Evolutionary conservation across 208 protist genomes (phyloP).

Genomic region (Trypanosoma vivax): DNA sequence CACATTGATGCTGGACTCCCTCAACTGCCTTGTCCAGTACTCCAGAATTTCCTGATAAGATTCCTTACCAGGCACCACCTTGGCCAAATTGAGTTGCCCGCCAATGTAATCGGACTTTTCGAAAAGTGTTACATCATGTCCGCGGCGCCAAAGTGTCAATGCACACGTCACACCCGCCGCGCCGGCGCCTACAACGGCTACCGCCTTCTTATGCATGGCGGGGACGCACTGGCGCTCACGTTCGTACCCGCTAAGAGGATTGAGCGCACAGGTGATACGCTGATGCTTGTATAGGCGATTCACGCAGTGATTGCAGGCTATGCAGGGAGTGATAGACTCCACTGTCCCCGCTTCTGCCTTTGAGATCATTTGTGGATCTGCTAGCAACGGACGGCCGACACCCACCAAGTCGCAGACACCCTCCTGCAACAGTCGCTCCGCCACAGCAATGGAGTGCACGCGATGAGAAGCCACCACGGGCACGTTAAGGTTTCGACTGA

Average conservation of each 20-base stretch:
- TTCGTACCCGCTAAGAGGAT: slow-evolving; percentile 89
- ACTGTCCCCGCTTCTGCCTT: slow-evolving; percentile 60
- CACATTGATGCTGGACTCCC: slow-evolving; percentile 72
- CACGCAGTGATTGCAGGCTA: slow-evolving; percentile 94
- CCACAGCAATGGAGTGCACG: slow-evolving; percentile 81
- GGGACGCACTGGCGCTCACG: slow-evolving; percentile 52
- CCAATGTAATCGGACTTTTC: slow-evolving; percentile 71
- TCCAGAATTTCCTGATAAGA: slow-evolving; percentile 84
- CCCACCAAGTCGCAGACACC: slow-evolving; percentile 88
- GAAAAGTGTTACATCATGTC: slow-evolving; percentile 89
- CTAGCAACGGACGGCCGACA: slow-evolving; percentile 85
- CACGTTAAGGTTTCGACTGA: slow-evolving; percentile 26
- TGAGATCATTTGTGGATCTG: slow-evolving; percentile 85
- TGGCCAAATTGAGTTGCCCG: slow-evolving; percentile 92
- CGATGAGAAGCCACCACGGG: slow-evolving; percentile 90
- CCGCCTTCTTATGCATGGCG: slow-evolving; percentile 45
- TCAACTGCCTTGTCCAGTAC: slow-evolving; percentile 86
- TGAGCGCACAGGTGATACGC: slow-evolving; percentile 86
- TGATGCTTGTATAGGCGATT: slow-evolving; percentile 89
- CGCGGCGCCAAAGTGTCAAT: slow-evolving; percentile 83
- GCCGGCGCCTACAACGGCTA: slow-evolving; percentile 90
- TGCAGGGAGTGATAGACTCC: slow-evolving; percentile 88
- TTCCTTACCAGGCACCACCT: slow-evolving; percentile 91
- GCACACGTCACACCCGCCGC: slow-evolving; percentile 87
- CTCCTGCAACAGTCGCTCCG: slow-evolving; percentile 55